A percentile compares a stretch with the other conserved stretches of the same genome.
Conservation (phyloP, 2,329 filamentous ascomycete genomes). For the Allantophomopsis lycopodina region DNA sequence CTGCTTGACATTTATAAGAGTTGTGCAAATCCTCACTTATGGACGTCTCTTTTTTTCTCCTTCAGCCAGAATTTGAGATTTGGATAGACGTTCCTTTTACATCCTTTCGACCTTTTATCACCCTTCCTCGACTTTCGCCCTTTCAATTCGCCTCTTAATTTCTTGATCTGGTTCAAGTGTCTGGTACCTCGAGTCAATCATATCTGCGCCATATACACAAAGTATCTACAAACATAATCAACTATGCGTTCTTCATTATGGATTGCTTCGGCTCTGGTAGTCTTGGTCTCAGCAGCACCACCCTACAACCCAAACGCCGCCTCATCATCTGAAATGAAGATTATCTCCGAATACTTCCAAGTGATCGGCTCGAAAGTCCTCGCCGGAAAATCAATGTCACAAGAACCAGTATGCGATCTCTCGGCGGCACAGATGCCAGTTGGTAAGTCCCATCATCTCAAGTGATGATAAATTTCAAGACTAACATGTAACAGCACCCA, state of each 20-base stretch:
- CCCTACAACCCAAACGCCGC: conserved; percentile 9
- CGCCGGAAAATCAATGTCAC: conserved; percentile 25
- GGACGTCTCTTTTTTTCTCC: no score
- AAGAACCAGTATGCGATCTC: conserved; percentile 37
- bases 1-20: no score
- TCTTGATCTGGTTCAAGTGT: conserved; percentile 7
- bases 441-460: conserved; percentile 21
- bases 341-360: conserved; percentile 48
- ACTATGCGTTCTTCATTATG: conserved; percentile 36
- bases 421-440: conserved; percentile 34
- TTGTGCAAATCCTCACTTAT: no score
- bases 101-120: background rate
- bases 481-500: conserved; percentile 28
- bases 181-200: background rate
- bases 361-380: conserved; percentile 40
- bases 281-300: conserved; percentile 24
- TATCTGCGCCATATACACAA: background rate
- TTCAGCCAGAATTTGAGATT: no score
- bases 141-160: conserved; percentile 13
- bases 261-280: conserved; percentile 30
- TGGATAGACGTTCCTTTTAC: conserved; percentile 3
- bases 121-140: conserved; percentile 4
- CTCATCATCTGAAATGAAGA: conserved; percentile 13
- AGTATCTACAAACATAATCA: conserved; percentile 4
- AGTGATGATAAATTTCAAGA: conserved; percentile 5